Base-by-base conservation (phyloP, 148 eudicot genomes). In the Camellia sinensis region DNA sequence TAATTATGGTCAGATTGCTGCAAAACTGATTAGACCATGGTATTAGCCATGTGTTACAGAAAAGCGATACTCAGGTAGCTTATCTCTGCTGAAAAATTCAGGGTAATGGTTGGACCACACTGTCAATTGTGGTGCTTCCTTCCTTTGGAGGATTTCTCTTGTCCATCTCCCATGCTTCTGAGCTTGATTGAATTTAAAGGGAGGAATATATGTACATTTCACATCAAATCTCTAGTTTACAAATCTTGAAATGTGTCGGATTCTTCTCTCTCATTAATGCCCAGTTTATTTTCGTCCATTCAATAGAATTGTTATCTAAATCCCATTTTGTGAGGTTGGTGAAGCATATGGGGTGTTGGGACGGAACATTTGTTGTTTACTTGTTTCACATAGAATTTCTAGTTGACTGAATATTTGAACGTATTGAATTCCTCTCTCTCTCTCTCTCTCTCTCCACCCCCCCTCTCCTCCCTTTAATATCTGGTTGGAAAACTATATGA, bases 401-500 rank as follows among this genome's bases (percentile, higher is more conserved):
- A 37, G 18, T 67, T 41, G 6, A 37, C 71, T 2, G 45, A 41
- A 69, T 22, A 69, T 15, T 69, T 12, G 41, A 69, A 29, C 37
- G 1, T 29, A 29, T 29, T 29, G 7, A 44, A 13, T 17, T 21
- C 2, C 14, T 18, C 5, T 46, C 22, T 10, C n/a, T 43, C 53
- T 10, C 22, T 46, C 73, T 17, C 53, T 44, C 57, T 44, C 48
- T 41, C 67, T 21, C 59, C 21, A 17, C 6, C 59, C 10, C 21
- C 48, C 78, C 21, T 13, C 48, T 3, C 21, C 67, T 45, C 69
- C 71, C 7, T 50, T 13, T 46, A 37, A 41, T 41, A 29, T 72
- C 78, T 84, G 81, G 57, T 84, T 77, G 60, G 67, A 80, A 71
- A 73, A 59, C 50, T 75, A 83, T 80, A 64, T 81, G 66, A 83